Percentiles rank a stretch among this genome's conserved stretches.
Evolutionary conservation across 2,329 filamentous ascomycete genomes (phyloP).

Genomic region (Hypoxylon sp.): DNA sequence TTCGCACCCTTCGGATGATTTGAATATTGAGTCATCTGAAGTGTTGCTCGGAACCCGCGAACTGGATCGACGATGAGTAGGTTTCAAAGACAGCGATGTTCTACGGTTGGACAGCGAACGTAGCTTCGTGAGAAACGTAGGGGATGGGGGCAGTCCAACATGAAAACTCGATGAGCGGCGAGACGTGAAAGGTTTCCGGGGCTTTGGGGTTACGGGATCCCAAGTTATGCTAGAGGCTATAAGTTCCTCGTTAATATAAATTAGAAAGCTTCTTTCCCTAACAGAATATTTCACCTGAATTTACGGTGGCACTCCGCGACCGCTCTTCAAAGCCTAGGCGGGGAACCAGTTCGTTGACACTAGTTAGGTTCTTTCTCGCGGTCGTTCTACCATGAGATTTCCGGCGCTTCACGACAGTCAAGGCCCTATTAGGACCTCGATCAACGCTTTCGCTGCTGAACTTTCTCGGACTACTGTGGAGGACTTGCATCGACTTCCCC

Average conservation of each 20-base stretch:
- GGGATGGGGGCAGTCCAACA: conserved; percentile 36
- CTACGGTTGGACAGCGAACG: conserved; percentile 49
- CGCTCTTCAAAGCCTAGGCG: conserved; percentile 7
- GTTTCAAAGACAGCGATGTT: conserved; percentile 44
- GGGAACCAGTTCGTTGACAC: conserved; percentile 5
- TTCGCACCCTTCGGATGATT: conserved; percentile 24
- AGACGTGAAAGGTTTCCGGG: conserved; percentile 19
- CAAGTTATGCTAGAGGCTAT: conserved; percentile 22
- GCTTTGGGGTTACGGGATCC: conserved; percentile 37
- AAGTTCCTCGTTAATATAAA: conserved; percentile 18
- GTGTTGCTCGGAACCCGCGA: conserved; percentile 36
- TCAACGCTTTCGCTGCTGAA: conserved; percentile 46
- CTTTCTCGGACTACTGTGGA: conserved; percentile 41
- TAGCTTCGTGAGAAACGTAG: conserved; percentile 42
- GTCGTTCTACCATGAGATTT: conserved; percentile 31
- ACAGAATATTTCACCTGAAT: conserved; percentile 28
- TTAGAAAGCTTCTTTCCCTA: not conserved
- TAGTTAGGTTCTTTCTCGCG: conserved; percentile 14
- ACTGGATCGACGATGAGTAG: conserved; percentile 40
- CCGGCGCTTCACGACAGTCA: conserved; percentile 51
- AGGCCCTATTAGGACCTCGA: conserved; percentile 45
- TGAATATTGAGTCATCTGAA: conserved; percentile 42
- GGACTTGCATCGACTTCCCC: conserved; percentile 48
- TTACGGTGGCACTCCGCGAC: conserved; percentile 11
- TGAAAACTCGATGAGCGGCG: conserved; percentile 45